Evolutionary conservation across 2,329 filamentous ascomycete genomes (phyloP).

Genomic region (Cyphellophora attinorum): DNA sequence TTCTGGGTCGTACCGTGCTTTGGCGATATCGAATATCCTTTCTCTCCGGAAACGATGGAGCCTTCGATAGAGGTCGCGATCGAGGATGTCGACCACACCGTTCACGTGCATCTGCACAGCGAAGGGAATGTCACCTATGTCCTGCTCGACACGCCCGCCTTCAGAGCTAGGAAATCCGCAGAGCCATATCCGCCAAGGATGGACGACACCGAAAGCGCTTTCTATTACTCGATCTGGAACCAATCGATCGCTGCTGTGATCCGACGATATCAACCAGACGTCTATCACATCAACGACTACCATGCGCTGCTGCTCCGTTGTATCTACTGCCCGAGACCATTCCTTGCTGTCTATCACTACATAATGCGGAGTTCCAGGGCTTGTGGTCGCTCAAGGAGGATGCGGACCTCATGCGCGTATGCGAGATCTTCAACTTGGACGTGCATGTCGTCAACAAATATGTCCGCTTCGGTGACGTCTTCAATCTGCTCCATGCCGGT

Average conservation of each 20-base stretch:
- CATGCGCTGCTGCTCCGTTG: constrained; percentile 44
- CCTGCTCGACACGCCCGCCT: constrained; percentile 48
- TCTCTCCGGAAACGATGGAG: constrained; percentile 23
- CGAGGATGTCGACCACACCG: constrained; percentile 42
- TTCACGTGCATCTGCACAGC: constrained; percentile 46
- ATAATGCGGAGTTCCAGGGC: constrained; percentile 53
- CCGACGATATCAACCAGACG: constrained; percentile 40
- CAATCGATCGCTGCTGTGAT: constrained; percentile 49
- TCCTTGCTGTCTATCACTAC: constrained; percentile 45
- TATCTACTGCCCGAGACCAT: constrained; percentile 47
- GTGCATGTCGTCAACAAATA: constrained; percentile 44
- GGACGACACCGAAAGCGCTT: constrained; percentile 50
- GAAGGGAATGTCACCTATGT: constrained; percentile 51
- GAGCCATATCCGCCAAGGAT: constrained; percentile 51
- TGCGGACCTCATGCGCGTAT: constrained; percentile 44
- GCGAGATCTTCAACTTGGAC: constrained; percentile 41
- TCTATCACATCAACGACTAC: constrained; percentile 50
- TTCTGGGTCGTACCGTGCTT: constrained; percentile 45
- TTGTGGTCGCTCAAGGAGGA: constrained; percentile 51
- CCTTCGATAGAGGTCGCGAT: constrained; percentile 45
- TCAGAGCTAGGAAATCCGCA: constrained; percentile 45
- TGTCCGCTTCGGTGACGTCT: constrained; percentile 50
- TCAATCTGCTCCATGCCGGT: constrained; percentile 49
- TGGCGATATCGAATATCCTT: constrained; percentile 47
- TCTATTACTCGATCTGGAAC: constrained; percentile 53